Evolutionary conservation across 1,139 yeast species (phyloP), one percentile per base, ranked within the genome.

Genomic region (Sugiyamaella japonica): DNA sequence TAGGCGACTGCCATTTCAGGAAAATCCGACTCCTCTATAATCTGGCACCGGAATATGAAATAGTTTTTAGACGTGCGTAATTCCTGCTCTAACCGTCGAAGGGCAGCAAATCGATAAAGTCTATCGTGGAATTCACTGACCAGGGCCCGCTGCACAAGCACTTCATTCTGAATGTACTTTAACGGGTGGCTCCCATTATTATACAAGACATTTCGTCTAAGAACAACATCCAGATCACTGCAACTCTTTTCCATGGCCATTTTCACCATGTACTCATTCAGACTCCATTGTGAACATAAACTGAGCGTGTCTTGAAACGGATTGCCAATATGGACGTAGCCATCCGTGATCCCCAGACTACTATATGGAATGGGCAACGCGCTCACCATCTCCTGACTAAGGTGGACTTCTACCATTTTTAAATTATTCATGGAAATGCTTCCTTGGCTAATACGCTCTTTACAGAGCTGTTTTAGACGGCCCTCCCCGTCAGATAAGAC

Each of bases 1-100:
- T 57, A 66, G 2, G 66, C 70, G 31, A 50, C 48, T 1, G 67
- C 67, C 17, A 62, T 38, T 17, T 61, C 57, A 7, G 69, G 67
- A 48, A 55, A 60, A 39, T 48, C 42, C 4, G 65, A 59, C n/a
- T 54, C 50, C n/a, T 56, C 58, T 3, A 58, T 39, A 1, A 67
- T 57, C 1, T 61, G 59, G 50, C 69, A 66, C 39, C 67, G 59
- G 57, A 65, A 67, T 8, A 66, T 62, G 43, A 56, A 54, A 47
- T 60, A 56, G 37, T 58, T 57, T 36, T 55, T 28, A 25, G 60
- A 52, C 4, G 51, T 39, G 28, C 52, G 52, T 3, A 64, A 56
- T 38, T 62, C 66, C n/a, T 55, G 46, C 40, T 63, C 62, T 37
- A 65, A 52, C 54, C 57, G 55, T 20, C 47, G 37, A 39, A 64